phyloP scores from a whole-genome alignment of 768 basidiomycete genomes.

The Lactarius pseudohatsudake region DNA sequence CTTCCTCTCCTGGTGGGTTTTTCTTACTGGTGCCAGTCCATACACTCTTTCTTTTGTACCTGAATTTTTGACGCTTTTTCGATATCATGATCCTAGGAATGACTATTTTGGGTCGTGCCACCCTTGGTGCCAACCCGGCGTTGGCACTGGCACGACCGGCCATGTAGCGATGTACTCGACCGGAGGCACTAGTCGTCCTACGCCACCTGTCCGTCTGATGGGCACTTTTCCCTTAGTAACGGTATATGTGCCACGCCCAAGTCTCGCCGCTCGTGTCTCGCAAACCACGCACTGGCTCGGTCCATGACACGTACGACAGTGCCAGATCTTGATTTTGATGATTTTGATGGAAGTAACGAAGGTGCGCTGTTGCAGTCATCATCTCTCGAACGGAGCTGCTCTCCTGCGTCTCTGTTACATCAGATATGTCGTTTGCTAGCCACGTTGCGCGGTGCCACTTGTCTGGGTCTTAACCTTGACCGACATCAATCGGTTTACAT shows the following conservation, averaged over 20 bases:
- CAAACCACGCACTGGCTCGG: background rate
- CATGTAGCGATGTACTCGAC: background rate
- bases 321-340: background rate
- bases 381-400: background rate
- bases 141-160: background rate
- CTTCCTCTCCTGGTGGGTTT: background rate
- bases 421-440: background rate
- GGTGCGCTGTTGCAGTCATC: background rate
- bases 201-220: background rate
- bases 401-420: background rate
- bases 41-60: background rate
- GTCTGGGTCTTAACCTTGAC: background rate
- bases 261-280: background rate
- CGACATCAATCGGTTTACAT: background rate
- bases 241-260: background rate
- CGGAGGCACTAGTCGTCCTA: background rate
- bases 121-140: background rate
- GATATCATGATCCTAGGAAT: background rate
- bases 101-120: background rate
- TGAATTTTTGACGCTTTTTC: background rate
- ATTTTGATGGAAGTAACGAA: background rate
- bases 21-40: background rate
- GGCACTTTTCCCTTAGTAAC: background rate
- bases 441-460: background rate
- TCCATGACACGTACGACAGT: background rate